Evolutionary conservation across 1,284 basidiomycete species (phyloP), one percentile per base, ranked within the genome.

Genomic region (Bondarzewia mesenterica): DNA sequence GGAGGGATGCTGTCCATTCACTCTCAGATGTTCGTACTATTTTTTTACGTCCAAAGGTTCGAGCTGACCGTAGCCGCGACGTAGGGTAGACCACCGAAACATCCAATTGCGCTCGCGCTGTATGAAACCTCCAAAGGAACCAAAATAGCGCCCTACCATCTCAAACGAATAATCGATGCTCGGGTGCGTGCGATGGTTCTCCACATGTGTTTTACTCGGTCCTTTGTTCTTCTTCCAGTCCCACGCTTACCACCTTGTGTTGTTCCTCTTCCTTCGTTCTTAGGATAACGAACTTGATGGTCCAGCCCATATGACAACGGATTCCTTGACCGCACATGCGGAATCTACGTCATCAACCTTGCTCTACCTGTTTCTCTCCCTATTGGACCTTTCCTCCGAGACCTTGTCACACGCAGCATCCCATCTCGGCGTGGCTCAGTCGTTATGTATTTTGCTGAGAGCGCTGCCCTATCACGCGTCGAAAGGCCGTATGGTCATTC

Each of bases 81-180:
- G 54, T 71, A 90, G 85, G 75, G 78, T 57, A 83, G 71, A 59
- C 84, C 86, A 18, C 86, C 87, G 35, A 79, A 79, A 51, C 91
- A 93, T 65, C 92, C 92, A 5, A 82, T 93, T 45, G 88, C 87
- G 2, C 71, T 89, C 16, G 85, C 88, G 21, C 66, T 95, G 40
- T 69, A 80, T 57, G 76, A 85, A 51, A 74, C 80, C 8, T 77
- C 73, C 27, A 69, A 73, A 52, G 61, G 57, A 41, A 63, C 67
- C 16, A 75, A 74, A 53, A 60, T 89, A 26, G 77, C 82, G 26
- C 63, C 75, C 22, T 93, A 94, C 61, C 87, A 93, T 61, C 72
- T 94, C 47, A 85, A 82, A 62, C 78, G 91, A 54, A 85, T 94
- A 60, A 77, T 95, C 54, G 91, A 93, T 65, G 86, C 86, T 25